Base-by-base conservation (phyloP, 495 filamentous ascomycete genomes). In the Hypoxylon fragiforme region DNA sequence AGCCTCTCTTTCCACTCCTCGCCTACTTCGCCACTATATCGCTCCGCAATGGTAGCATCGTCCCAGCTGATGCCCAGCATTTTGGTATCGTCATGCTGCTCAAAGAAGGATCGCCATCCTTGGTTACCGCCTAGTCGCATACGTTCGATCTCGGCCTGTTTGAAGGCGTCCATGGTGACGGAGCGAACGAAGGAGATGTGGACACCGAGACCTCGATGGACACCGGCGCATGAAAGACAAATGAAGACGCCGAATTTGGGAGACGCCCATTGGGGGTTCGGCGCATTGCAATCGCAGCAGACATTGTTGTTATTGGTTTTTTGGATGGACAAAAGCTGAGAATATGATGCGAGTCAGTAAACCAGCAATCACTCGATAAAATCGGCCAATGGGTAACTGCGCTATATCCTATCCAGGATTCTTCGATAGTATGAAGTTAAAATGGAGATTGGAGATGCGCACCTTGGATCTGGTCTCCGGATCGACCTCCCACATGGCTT, bases 81-180 rank as follows among this genome's bases (percentile, higher is more conserved):
- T 57, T 82, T 76, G 46, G 85, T 92, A 30, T 81, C 76, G 13
- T 80, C 66, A 62, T 92, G 87, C 26, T 72, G 69, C 63, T 94
- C 84, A 70, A 89, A 97, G 77, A 95, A 96, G 4, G 77, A 68
- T 47, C 81, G 83, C 89, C 91, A 97, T n/a, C 80, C 77, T 31
- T 85, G 83, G 70, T 97, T 97, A 37, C 91, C 91, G 15, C 91
- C 91, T 9, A 83, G 71, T 19, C 88, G 80, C 91, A 97, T 95
- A 58, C 91, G 85, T 69, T 85, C 80, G 53, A 95, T 89, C 67
- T 96, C 91, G 49, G 77, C 76, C 56, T 81, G 81, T 69, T 98
- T 98, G 76, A 98, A 97, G 50, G 89, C 88, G 77, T 98, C 94
- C 94, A 98, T 98, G 38, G 89, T 95, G 57, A 97, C 90, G 52